Evolutionary conservation across 2,329 filamentous ascomycete genomes (phyloP).

Genomic region (Sarocladiaceae sp.): DNA sequence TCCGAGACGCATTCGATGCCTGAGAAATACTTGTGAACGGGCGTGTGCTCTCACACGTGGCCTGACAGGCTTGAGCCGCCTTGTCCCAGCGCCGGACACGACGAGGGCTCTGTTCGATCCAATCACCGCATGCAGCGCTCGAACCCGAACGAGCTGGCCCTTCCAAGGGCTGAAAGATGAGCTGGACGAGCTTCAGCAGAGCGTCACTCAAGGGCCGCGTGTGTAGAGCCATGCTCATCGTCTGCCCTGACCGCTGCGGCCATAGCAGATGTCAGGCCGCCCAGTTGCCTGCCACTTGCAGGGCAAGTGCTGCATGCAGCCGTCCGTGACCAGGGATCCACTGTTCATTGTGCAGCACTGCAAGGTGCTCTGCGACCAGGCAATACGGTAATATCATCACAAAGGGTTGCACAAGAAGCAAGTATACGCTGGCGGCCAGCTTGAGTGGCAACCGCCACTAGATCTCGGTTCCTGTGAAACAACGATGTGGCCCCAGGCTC

Average conservation of each 20-base stretch:
- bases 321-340: conserved; percentile 2
- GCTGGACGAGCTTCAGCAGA: no score
- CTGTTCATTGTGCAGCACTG: conserved; percentile 1
- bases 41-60: conserved; percentile 3
- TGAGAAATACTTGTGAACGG: neutral
- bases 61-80: conserved; percentile 1
- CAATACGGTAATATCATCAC: neutral
- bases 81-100: neutral
- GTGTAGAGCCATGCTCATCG: no score
- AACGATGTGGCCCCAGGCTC: neutral
- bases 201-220: no score
- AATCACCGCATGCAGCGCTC: no score
- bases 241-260: neutral
- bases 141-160: no score
- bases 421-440: neutral
- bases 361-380: neutral
- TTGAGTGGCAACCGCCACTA: conserved; percentile 7
- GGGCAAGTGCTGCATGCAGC: neutral
- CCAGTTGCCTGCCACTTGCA: neutral
- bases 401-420: conserved; percentile 4
- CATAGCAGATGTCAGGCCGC: neutral
- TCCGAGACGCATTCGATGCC: neutral
- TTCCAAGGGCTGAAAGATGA: no score
- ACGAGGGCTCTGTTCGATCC: no score
- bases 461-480: conserved; percentile 4